Conservation (phyloP, 2,329 filamentous ascomycete genomes). For the Colletotrichum noveboracense region DNA sequence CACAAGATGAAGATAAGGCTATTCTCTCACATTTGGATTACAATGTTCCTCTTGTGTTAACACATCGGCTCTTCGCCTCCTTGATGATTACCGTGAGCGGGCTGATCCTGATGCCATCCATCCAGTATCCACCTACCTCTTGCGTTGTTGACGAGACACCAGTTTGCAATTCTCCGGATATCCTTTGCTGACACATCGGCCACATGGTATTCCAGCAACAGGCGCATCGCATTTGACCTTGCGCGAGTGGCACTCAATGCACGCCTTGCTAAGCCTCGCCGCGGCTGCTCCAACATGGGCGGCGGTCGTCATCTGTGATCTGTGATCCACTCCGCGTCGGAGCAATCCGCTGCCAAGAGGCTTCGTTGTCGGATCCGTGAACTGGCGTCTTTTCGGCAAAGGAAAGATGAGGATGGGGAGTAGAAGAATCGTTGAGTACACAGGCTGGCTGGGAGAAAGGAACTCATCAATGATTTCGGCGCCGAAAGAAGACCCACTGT, state of each 20-base stretch:
- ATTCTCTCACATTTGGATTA: neutral
- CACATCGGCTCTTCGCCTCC: neutral
- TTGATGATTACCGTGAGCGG: fast-evolving
- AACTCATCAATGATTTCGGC: neutral
- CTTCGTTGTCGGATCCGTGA: neutral
- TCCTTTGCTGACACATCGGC: neutral
- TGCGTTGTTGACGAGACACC: neutral
- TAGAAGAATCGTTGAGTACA: neutral
- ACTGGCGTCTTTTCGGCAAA: neutral
- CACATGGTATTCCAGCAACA: neutral
- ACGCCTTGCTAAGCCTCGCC: neutral
- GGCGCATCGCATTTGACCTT: neutral
- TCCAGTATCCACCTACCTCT: neutral
- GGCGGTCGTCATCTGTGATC: neutral
- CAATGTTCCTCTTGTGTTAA: neutral
- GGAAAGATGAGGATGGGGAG: neutral
- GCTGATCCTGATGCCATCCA: neutral
- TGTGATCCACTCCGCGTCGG: neutral
- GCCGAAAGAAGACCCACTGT: neutral
- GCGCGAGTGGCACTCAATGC: neutral
- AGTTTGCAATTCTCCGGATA: neutral
- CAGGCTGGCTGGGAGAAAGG: neutral
- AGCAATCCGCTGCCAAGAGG: neutral
- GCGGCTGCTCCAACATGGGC: neutral
- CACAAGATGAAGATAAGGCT: neutral